Percentiles rank a stretch among this genome's conserved stretches.
Evolutionary conservation across 1,284 basidiomycete genomes (phyloP).

Genomic region (Cutaneotrichosporon sp.): DNA sequence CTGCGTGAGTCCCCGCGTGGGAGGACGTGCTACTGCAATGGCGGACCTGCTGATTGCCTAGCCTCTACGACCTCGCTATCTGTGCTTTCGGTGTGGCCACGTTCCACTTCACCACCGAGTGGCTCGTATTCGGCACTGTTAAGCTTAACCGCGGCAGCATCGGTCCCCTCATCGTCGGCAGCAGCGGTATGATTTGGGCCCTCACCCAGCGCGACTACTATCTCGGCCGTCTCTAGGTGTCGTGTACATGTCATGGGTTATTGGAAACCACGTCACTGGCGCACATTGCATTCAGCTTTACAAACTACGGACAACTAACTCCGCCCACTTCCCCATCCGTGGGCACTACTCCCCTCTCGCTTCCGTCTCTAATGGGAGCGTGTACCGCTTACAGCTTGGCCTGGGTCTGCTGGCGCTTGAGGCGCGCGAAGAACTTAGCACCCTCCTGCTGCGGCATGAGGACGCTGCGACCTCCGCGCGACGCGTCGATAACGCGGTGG

Average conservation of each 20-base stretch:
- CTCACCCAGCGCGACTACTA: slow-evolving; percentile 34
- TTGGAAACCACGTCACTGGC: no score
- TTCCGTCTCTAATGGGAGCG: no score
- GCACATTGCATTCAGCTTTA: no score
- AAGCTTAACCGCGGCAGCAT: slow-evolving; percentile 62
- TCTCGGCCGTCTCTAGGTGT: slow-evolving; percentile 13
- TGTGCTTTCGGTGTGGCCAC: slow-evolving; percentile 85
- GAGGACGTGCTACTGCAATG: no score
- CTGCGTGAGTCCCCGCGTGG: slow-evolving; percentile 65
- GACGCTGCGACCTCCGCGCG: slow-evolving; percentile 33
- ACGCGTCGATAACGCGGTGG: slow-evolving; percentile 45
- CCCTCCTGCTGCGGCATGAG: slow-evolving; percentile 21
- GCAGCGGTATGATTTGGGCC: slow-evolving; percentile 52
- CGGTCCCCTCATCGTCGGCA: slow-evolving; percentile 77
- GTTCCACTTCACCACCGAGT: slow-evolving; percentile 79
- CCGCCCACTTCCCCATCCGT: no score
- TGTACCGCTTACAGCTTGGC: slow-evolving; percentile 24
- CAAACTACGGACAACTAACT: no score
- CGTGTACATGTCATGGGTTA: no score
- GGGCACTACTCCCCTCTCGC: no score
- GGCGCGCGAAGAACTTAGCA: slow-evolving; percentile 31
- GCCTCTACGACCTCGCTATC: slow-evolving; percentile 84
- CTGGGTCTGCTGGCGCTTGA: slow-evolving; percentile 27
- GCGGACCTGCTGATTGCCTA: slow-evolving; percentile 49
- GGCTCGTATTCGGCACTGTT: slow-evolving; percentile 75